Evolutionary conservation across 805 yeast species (phyloP), one percentile per base, ranked within the genome.

Genomic region (Blastobotrys muscicola): DNA sequence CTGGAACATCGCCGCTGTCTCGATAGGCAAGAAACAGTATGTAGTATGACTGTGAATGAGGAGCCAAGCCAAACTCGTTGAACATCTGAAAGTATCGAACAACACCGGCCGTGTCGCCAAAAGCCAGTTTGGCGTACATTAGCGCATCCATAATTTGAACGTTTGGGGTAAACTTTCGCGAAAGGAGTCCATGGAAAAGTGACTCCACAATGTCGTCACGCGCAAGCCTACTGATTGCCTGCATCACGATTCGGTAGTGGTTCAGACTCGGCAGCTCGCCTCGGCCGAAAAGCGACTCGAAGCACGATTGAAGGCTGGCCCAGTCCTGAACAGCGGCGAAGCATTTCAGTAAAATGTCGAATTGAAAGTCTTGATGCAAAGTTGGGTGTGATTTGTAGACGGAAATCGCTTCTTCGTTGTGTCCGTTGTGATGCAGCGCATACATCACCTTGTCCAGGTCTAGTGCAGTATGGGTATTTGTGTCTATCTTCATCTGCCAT

Each of bases 211-310:
- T 72, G 33, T 58, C 68, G 34, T 54, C 60, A 50, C 74, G 76
- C 8, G 75, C 80, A 30, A 65, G 56, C 3, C 54, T 49, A 1
- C 84, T 78, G 47, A 83, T 61, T 0, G 82, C 76, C 42, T 66
- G 61, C 73, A 83, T 78, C 9, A 80, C 77, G 12, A 76, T 70
- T 3, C 73, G 67, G 55, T 82, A 82, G 50, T 82, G 85, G 7
- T 53, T 54, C 29, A 68, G 60, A 39, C 69, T 69, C 1, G 84
- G 83, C 20, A 74, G 59, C 35, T 72, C 64, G 1, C 76, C 78
- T n/a, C 65, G 58, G 4, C 12, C n/a, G 16, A 38, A 57, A 74
- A 65, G 15, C 65, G 68, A 26, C 52, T 78, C 80, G 56, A 82
- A 81, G 39, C 73, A 72, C 9, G 60, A 50, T 56, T 77, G 81